These are phyloP conservation scores for Anisodus acutangulus DNA, from an alignment of 257 asterid species.

Conservation along the genomic window DNA sequence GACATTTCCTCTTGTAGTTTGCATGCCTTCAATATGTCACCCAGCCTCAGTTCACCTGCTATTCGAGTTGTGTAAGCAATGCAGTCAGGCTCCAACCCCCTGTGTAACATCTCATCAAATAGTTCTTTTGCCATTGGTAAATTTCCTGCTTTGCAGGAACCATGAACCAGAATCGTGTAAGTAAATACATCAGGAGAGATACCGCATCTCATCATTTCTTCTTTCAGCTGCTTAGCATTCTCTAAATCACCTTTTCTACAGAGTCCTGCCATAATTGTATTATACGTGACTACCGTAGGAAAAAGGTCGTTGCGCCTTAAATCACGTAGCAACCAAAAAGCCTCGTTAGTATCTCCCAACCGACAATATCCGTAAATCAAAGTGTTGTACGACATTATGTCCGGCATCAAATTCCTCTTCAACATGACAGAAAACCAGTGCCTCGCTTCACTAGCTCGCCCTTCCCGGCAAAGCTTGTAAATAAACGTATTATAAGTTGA, in stretches of 20 bases:
- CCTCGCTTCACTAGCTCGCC: constrained; percentile 58
- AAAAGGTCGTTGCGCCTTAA: constrained; percentile 46
- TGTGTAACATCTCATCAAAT: constrained; percentile 60
- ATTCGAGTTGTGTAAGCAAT: constrained; percentile 52
- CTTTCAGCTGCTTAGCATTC: constrained; percentile 55
- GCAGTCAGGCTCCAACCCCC: constrained; percentile 60
- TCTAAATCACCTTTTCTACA: constrained; percentile 55
- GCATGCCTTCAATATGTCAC: constrained; percentile 48
- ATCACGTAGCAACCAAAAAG: constrained; percentile 54
- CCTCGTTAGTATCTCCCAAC: constrained; percentile 56
- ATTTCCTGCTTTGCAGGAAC: constrained; percentile 57
- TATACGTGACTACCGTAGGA: constrained; percentile 64
- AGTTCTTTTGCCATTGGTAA: constrained; percentile 50
- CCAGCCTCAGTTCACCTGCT: constrained; percentile 56
- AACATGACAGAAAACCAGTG: constrained; percentile 68
- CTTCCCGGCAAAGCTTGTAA: constrained; percentile 70
- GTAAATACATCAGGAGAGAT: constrained; percentile 64
- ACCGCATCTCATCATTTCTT: constrained; percentile 61
- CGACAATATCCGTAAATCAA: constrained; percentile 63
- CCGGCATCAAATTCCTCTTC: constrained; percentile 58
- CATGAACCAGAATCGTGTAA: constrained; percentile 60
- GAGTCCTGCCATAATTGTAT: constrained; percentile 64
- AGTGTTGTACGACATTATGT: constrained; percentile 63
- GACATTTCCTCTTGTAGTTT: constrained; percentile 68
- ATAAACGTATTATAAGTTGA: constrained; percentile 68